Base-by-base conservation (phyloP, 73 alveolate genomes). In the Symbiodinium natans region DNA sequence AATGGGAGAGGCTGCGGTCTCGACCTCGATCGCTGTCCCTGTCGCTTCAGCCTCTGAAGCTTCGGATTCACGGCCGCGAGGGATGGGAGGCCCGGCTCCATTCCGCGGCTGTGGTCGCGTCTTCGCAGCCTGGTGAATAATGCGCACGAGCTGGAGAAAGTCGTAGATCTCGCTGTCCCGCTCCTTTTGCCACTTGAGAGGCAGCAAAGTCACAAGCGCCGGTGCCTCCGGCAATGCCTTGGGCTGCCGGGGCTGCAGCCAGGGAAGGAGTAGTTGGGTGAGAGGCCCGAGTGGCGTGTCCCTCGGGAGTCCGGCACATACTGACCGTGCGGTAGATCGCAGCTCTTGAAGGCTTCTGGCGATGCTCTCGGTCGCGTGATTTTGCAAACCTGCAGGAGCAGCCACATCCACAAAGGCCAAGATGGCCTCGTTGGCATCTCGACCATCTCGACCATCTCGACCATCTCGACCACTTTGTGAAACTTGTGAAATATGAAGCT, bases 111-210 rank as follows among this genome's bases (percentile, higher is more conserved):
- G 33, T 29, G 36, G 80, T 6, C 80, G 33, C 23, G 43, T 33
- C 84, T 74, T 74, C 84, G 42, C 43, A 10, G 84, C 84, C 84
- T 74, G 84, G 42, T 74, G 84, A 23, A 74, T 23, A 43, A 74
- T 74, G 84, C 84, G 84, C 29, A 15, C 42, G 27, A 74, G 84
- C 84, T 74, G 84, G 43, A 74, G 31, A 29, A 74, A 74, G 84
- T 74, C 84, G 43, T 74, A 74, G 48, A 13, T 33, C 31, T 74
- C 84, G 41, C 84, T 13, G 29, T 15, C 25, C 43, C 42, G 10
- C 80, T 63, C 36, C 36, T 63, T 63, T 31, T 74, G 84, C 43
- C 42, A 74, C 84, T 31, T 74, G 33, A 74, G 41, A 2, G 84
- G 84, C 5, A 74, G 43, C 40, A 74, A 27, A 29, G 84, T 74